A percentile compares a stretch with the other conserved stretches of the same genome.
These are phyloP conservation scores for Colletotrichum sp. DNA, from an alignment of 2,329 filamentous ascomycete species.

Conservation along the genomic window DNA sequence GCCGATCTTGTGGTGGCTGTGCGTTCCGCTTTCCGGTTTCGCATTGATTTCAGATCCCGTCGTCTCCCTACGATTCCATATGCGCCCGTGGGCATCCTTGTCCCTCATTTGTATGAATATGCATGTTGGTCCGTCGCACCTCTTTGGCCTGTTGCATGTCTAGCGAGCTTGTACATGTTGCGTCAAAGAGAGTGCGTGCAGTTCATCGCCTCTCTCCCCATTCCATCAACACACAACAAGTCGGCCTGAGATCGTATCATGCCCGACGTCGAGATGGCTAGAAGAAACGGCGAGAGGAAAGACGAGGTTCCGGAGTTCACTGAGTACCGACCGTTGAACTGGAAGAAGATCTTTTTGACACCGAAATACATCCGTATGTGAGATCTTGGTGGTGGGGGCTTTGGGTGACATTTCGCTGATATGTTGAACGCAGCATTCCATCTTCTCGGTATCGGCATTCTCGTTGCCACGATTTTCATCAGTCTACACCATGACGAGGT, in stretches of 20 bases:
- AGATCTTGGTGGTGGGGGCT: not conserved
- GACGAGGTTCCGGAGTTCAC: slow-evolving; percentile 25
- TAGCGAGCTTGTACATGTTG: not conserved
- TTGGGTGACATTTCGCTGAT: not conserved
- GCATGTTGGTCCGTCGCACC: not conserved
- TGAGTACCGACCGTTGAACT: slow-evolving; percentile 37
- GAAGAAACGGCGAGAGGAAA: slow-evolving; percentile 5
- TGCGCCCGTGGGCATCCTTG: not conserved
- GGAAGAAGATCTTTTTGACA: slow-evolving; percentile 35
- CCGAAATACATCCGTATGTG: slow-evolving; percentile 35
- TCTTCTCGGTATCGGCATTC: slow-evolving; percentile 31
- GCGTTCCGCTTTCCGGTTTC: slow-evolving; percentile 21
- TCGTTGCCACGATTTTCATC: slow-evolving; percentile 35
- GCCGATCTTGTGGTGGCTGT: slow-evolving; percentile 16
- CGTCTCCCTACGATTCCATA: not conserved
- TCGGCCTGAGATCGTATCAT: not conserved
- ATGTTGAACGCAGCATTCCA: slow-evolving; percentile 19
- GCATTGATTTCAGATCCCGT: slow-evolving; percentile 22
- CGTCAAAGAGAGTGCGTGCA: not conserved
- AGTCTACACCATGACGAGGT: slow-evolving; percentile 42
- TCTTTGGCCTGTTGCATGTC: not conserved
- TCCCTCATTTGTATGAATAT: slow-evolving; percentile 3
- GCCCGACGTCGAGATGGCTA: slow-evolving; percentile 17
- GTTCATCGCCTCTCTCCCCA: not conserved
- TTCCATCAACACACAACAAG: not conserved